These are phyloP conservation scores for Aaosphaeria pasadenensis DNA, from an alignment of 2,329 filamentous ascomycete species.

Conservation along the genomic window DNA sequence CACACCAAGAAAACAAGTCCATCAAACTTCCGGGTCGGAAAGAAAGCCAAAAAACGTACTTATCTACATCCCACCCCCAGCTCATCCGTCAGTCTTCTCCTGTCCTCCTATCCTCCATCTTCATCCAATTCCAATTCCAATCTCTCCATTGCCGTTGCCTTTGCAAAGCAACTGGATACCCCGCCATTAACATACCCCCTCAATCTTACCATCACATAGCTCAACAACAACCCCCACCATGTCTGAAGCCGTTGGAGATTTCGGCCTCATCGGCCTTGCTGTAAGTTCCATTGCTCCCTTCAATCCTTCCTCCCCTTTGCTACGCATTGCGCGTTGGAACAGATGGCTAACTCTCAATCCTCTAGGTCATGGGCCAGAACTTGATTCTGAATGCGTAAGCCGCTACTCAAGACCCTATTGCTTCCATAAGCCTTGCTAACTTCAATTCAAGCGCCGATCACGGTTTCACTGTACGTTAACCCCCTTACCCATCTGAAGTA, in stretches of 20 bases:
- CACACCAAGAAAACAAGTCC: not conserved
- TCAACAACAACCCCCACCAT: conserved; percentile 23
- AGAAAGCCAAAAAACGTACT: conserved; percentile 23
- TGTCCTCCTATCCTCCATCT: conserved; percentile 17
- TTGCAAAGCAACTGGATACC: conserved; percentile 7
- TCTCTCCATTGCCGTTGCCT: too few species aligned
- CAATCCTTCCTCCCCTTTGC: conserved; percentile 13
- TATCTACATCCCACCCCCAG: conserved; percentile 30
- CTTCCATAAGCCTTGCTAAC: conserved; percentile 21
- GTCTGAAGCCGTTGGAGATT: conserved; percentile 47
- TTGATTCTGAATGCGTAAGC: conserved; percentile 53
- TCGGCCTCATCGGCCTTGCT: conserved; percentile 54
- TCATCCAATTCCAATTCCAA: conserved; percentile 7
- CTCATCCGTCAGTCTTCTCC: conserved; percentile 14
- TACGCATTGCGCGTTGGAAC: not conserved
- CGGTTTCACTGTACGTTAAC: conserved; percentile 68
- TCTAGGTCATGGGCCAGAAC: conserved; percentile 50
- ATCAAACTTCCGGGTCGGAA: conserved; percentile 25
- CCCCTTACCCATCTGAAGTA: not conserved
- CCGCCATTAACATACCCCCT: conserved; percentile 16
- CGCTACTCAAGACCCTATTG: conserved; percentile 8
- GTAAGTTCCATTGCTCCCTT: conserved; percentile 21
- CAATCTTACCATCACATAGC: conserved; percentile 11
- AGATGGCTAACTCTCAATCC: not conserved
- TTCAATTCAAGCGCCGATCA: conserved; percentile 45